These are phyloP conservation scores for Aspergillus novoparasiticus DNA, from an alignment of 2,329 filamentous ascomycete species.

Conservation along the genomic window DNA sequence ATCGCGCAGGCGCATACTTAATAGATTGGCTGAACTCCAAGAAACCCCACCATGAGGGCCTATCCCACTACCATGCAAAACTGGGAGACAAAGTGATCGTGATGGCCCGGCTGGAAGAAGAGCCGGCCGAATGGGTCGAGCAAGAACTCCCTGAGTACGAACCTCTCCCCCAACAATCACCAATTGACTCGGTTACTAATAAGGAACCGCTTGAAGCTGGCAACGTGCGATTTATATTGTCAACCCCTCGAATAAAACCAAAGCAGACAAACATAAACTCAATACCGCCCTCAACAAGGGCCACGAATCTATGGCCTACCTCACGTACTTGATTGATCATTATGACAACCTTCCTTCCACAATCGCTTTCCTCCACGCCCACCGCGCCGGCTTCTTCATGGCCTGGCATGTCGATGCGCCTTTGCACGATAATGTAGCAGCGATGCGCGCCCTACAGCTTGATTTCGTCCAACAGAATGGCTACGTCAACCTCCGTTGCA, in stretches of 20 bases:
- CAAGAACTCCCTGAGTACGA: constrained; percentile 49
- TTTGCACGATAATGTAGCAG: constrained; percentile 57
- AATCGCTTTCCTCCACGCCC: constrained; percentile 59
- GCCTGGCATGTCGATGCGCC: constrained; percentile 63
- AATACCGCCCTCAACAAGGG: constrained; percentile 47
- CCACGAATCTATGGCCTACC: constrained; percentile 50
- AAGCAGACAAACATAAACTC: constrained; percentile 25
- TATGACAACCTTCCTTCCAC: constrained; percentile 55
- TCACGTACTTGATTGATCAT: constrained; percentile 51
- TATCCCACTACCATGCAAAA: constrained; percentile 6
- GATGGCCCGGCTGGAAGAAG: constrained; percentile 47
- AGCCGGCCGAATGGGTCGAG: constrained; percentile 50
- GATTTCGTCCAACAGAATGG: constrained; percentile 56
- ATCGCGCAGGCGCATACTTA: constrained; percentile 39
- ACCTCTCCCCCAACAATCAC: neutral
- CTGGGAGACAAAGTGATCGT: constrained; percentile 45
- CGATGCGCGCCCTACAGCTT: constrained; percentile 53
- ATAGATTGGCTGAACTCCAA: constrained; percentile 31
- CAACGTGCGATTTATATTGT: constrained; percentile 50
- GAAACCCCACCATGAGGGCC: constrained; percentile 7
- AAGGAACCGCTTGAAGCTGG: constrained; percentile 37
- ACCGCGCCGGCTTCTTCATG: constrained; percentile 50
- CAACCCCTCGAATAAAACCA: constrained; percentile 35
- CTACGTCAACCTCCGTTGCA: constrained; percentile 64
- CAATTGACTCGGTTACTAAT: neutral